Evolutionary conservation across 768 basidiomycete species (phyloP), one percentile per base, ranked within the genome.

Genomic region (Plicaturopsis crispa): DNA sequence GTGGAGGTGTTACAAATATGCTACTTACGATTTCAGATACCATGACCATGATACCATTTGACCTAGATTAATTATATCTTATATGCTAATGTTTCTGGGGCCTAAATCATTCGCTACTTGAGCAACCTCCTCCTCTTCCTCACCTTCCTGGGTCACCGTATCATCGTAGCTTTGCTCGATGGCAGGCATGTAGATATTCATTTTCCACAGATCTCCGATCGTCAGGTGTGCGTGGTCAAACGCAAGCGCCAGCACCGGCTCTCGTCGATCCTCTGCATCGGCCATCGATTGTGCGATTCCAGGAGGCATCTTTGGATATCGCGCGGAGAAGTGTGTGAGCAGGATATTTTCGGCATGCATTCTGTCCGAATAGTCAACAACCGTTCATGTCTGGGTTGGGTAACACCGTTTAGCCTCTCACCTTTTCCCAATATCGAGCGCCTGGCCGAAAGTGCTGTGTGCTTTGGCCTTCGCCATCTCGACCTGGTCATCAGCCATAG

Each of bases 281-380:
- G 41, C 23, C 31, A 24, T 45, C 26, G 33, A 42, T 35, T 33
- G 53, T 24, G 41, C 45, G 11, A 62, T 52, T 8, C 68, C 58
- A 18, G 74, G 75, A 3, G 89, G 89, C 54, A 93, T 66, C 48
- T 86, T 90, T 13, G 93, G 90, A 58, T 94, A 93, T 20, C 92
- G 80, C 28, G 87, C 87, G 7, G 92, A 96, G 62, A 97, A 97
- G 56, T 97, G 93, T 0, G 91, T 98, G 16, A 98, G 72, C n/a
- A 97, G 73, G 30, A 89, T 70, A 45, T 89, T 80, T 38, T 78
- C 63, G 1, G 91, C 91, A 7, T 73, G 68, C 92, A 94, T 94
- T 43, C 90, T 93, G 40, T 26, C 22, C 22, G 13, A 31, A 36
- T 13, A 41, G 19, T 17, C 38, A 19, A 41, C 33, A 28, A 42